A percentile compares a stretch with the other conserved stretches of the same genome.
phyloP scores from a whole-genome alignment of 495 filamentous ascomycete genomes.

The Patellaria atrata region DNA sequence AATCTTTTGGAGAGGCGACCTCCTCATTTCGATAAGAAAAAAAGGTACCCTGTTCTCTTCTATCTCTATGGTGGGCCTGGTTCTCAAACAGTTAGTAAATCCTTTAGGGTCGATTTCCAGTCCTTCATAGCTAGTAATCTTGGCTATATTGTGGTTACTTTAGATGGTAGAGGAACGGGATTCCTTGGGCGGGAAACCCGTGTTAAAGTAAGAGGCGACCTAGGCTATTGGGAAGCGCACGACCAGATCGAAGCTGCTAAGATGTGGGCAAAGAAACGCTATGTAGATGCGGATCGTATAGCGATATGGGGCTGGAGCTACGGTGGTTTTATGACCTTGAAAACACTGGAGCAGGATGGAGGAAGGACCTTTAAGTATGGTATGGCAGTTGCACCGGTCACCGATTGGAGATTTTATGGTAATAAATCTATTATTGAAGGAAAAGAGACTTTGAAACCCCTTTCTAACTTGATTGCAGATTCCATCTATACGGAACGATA shows the following conservation, averaged over 20 bases:
- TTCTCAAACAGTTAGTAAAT: constrained; percentile 72
- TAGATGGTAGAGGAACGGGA: constrained; percentile 87
- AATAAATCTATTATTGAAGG: too few relatives aligned
- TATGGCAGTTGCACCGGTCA: constrained; percentile 96
- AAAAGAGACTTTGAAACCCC: background rate
- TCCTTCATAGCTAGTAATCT: constrained; percentile 72
- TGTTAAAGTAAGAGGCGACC: constrained; percentile 63
- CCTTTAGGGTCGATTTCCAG: constrained; percentile 78
- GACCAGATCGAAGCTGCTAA: constrained; percentile 90
- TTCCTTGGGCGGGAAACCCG: constrained; percentile 76
- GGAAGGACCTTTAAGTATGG: constrained; percentile 87
- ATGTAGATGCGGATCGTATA: constrained; percentile 66
- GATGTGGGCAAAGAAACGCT: constrained; percentile 66
- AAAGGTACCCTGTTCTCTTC: constrained; percentile 88
- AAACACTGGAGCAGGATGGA: constrained; percentile 81
- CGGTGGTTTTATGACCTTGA: constrained; percentile 93
- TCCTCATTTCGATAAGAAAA: constrained; percentile 72
- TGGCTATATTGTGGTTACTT: constrained; percentile 90
- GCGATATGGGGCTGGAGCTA: constrained; percentile 99
- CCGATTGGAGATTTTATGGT: constrained; percentile 89
- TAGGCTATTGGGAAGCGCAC: constrained; percentile 70
- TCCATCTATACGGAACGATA: constrained; percentile 93
- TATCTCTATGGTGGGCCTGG: constrained; percentile 83
- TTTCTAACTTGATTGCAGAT: constrained; percentile 34
- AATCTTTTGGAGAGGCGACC: constrained; percentile 84